Conservation (phyloP, 805 yeast genomes). For the Kregervanrija fluxuum region DNA sequence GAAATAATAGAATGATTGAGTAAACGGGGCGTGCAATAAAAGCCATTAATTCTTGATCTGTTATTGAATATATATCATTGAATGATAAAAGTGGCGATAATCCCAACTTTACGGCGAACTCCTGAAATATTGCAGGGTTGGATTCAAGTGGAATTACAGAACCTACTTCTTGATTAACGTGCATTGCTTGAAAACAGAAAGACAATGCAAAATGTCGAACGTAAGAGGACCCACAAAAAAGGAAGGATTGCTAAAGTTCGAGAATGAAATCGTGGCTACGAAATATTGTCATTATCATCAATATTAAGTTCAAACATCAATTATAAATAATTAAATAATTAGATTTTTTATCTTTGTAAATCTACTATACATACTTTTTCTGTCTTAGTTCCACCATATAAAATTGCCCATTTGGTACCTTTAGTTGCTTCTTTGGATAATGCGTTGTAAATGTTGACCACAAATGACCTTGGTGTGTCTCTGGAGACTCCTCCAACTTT, state of each 20-base stretch:
- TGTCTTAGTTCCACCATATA: conserved; percentile 76
- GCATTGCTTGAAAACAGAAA: too few species aligned
- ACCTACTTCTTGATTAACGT: conserved; percentile 2
- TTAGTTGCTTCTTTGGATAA: conserved; percentile 65
- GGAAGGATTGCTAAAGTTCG: too few species aligned
- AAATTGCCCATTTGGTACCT: conserved; percentile 68
- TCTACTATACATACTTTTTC: conserved; percentile 65
- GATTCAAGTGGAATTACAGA: conserved; percentile 84
- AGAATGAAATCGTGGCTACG: too few species aligned
- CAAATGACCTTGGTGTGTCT: conserved; percentile 73
- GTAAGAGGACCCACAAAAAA: too few species aligned
- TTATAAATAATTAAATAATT: too few species aligned
- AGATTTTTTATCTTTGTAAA: conserved; percentile 38
- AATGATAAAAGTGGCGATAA: conserved; percentile 52
- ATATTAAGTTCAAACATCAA: too few species aligned
- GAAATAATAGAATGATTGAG: conserved; percentile 76
- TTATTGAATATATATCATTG: conserved; percentile 77
- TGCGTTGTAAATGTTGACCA: conserved; percentile 63
- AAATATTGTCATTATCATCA: too few species aligned
- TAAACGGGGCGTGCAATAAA: conserved; percentile 77
- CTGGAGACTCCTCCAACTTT: conserved; percentile 80
- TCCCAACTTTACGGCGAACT: conserved; percentile 63
- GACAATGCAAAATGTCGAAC: too few species aligned
- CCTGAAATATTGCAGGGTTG: conserved; percentile 76
- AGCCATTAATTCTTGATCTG: conserved; percentile 72